A percentile compares a stretch with the other conserved stretches of the same genome.
phyloP scores from a whole-genome alignment of 2,329 filamentous ascomycete species.

The Akanthomyces uredinophilus region DNA sequence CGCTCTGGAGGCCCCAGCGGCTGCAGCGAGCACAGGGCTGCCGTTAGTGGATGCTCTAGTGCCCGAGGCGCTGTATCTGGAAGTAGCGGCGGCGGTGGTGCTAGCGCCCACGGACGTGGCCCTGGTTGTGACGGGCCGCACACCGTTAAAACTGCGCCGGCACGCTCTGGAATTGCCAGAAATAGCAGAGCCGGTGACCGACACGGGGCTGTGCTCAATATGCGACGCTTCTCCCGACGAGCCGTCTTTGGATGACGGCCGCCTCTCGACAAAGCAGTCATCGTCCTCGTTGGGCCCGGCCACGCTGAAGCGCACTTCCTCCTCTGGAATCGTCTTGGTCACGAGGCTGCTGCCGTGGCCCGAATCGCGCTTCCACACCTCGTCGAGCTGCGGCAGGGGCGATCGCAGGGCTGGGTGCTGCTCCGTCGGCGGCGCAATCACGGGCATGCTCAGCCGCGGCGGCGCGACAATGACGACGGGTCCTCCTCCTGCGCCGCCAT shows the following conservation, averaged over 20 bases:
- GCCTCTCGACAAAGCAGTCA: conserved; percentile 3
- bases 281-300: conserved; percentile 21
- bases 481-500: conserved; percentile 9
- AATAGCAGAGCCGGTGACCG: not conserved
- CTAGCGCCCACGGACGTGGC: not conserved
- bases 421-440: conserved; percentile 42
- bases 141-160: not conserved
- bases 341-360: conserved; percentile 45
- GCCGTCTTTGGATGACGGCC: not conserved
- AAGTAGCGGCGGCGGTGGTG: not conserved
- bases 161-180: not conserved
- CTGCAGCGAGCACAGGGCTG: not conserved
- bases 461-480: conserved; percentile 29
- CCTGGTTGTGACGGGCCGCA: not conserved
- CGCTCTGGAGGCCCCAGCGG: not conserved
- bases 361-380: conserved; percentile 49
- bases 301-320: conserved; percentile 15
- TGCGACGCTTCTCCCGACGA: not conserved
- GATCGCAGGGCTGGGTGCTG: conserved; percentile 49
- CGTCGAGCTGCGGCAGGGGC: conserved; percentile 26
- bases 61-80: not conserved
- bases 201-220: not conserved
- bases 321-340: conserved; percentile 32
- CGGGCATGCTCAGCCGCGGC: conserved; percentile 19
- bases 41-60: not conserved